Evolutionary conservation across 2,329 filamentous ascomycete genomes (phyloP).

Genomic region (Acephala macrosclerotiorum): DNA sequence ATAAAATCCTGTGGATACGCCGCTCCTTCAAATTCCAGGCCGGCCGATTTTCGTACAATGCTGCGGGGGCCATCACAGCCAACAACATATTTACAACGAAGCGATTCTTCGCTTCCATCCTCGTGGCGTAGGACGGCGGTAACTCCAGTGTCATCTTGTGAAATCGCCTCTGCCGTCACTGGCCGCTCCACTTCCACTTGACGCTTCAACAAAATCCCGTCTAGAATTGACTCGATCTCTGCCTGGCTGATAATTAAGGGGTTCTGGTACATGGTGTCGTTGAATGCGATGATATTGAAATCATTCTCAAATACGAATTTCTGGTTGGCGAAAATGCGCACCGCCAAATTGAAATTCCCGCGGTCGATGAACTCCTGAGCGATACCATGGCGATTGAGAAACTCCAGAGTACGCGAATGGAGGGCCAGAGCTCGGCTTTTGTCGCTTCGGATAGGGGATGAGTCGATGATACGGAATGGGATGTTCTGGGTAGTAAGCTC

Average conservation of each 20-base stretch:
- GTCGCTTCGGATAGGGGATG: slow-evolving; percentile 43
- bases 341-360: slow-evolving; percentile 49
- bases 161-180: slow-evolving; percentile 41
- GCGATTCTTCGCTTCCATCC: slow-evolving; percentile 35
- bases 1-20: slow-evolving; percentile 53
- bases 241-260: slow-evolving; percentile 46
- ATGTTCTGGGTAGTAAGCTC: slow-evolving; percentile 46
- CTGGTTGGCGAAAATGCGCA: slow-evolving; percentile 48
- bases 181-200: slow-evolving; percentile 42
- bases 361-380: slow-evolving; percentile 46
- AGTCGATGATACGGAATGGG: slow-evolving; percentile 50
- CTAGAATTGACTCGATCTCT: slow-evolving; percentile 46
- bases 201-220: slow-evolving; percentile 39
- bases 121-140: slow-evolving; percentile 37
- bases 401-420: slow-evolving; percentile 58
- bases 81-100: slow-evolving; percentile 52
- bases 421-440: slow-evolving; percentile 53
- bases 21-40: slow-evolving; percentile 50
- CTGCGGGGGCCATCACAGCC: slow-evolving; percentile 62
- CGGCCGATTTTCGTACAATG: slow-evolving; percentile 51
- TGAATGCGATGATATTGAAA: slow-evolving; percentile 37
- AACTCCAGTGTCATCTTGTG: slow-evolving; percentile 43
- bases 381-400: slow-evolving; percentile 55
- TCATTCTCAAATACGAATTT: slow-evolving; percentile 44
- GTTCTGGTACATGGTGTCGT: slow-evolving; percentile 44